Evolutionary conservation across 148 eudicot genomes (phyloP).

Genomic region (Silene conica): DNA sequence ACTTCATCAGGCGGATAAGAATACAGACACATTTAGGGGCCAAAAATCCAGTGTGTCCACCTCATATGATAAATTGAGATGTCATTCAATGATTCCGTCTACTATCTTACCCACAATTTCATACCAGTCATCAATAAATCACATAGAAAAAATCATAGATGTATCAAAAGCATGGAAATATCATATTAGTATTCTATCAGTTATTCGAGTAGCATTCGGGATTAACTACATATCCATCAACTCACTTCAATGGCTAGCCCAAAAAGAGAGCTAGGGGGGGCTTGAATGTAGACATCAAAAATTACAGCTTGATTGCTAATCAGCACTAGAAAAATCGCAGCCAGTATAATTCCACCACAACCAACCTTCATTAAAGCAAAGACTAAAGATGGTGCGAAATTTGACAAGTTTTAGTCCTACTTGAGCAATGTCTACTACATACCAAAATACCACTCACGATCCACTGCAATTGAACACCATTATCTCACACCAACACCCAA

Average conservation of each 20-base stretch:
- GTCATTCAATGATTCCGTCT: not conserved
- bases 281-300: not conserved
- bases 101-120: too few species aligned
- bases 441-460: not conserved
- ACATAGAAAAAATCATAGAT: too few species aligned
- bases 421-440: not conserved
- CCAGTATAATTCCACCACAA: not conserved
- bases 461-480: slow-evolving; percentile 4
- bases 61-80: not conserved
- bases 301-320: too few species aligned
- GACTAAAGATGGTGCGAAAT: not conserved
- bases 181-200: not conserved
- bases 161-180: too few species aligned
- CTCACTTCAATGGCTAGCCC: not conserved
- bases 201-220: not conserved
- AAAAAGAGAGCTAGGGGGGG: not conserved
- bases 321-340: not conserved
- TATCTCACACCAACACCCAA: too few species aligned
- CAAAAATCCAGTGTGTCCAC: not conserved
- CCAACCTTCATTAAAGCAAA: not conserved
- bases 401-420: not conserved
- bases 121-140: too few species aligned
- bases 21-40: too few species aligned
- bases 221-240: not conserved
- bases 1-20: too few species aligned